Evolutionary conservation across 1,139 yeast genomes (phyloP).

Genomic region (Meyerozyma carpophila): DNA sequence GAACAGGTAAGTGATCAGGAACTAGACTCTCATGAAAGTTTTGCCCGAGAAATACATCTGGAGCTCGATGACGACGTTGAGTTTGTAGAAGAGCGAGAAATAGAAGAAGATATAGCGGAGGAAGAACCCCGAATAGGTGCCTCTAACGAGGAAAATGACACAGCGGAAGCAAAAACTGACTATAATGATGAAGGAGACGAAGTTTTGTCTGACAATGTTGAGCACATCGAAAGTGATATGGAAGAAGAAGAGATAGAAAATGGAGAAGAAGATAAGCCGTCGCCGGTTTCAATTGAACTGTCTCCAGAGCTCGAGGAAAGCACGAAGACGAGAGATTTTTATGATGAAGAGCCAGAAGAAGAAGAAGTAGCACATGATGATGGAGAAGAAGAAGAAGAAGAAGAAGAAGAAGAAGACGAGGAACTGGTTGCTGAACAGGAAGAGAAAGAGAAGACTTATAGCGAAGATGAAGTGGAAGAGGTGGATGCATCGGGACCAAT

Average conservation of each 20-base stretch:
- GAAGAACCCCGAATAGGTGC: neutral
- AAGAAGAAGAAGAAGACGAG: too few relatives aligned
- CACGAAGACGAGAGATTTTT: too few relatives aligned
- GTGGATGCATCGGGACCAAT: too few relatives aligned
- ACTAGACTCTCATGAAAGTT: neutral
- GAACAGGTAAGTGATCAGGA: slow-evolving; percentile 2
- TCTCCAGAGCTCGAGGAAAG: too few relatives aligned
- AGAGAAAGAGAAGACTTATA: too few relatives aligned
- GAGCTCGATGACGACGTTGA: slow-evolving; percentile 4
- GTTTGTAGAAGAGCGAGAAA: neutral
- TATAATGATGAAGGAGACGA: neutral
- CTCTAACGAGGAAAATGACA: neutral
- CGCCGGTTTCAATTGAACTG: too few relatives aligned
- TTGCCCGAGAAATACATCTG: slow-evolving; percentile 6
- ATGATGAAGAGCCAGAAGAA: too few relatives aligned
- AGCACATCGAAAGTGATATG: neutral
- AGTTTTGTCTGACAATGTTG: neutral
- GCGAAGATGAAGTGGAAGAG: too few relatives aligned
- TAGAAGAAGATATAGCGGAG: neutral
- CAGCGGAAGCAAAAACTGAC: neutral
- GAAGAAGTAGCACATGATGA: too few relatives aligned
- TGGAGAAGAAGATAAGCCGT: neutral
- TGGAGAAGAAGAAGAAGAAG: too few relatives aligned
- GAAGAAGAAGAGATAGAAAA: too few relatives aligned
- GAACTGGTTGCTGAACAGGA: too few relatives aligned